Evolutionary conservation across 768 basidiomycete genomes (phyloP), one percentile per base, ranked within the genome.

Genomic region (Hericium alpestre): DNA sequence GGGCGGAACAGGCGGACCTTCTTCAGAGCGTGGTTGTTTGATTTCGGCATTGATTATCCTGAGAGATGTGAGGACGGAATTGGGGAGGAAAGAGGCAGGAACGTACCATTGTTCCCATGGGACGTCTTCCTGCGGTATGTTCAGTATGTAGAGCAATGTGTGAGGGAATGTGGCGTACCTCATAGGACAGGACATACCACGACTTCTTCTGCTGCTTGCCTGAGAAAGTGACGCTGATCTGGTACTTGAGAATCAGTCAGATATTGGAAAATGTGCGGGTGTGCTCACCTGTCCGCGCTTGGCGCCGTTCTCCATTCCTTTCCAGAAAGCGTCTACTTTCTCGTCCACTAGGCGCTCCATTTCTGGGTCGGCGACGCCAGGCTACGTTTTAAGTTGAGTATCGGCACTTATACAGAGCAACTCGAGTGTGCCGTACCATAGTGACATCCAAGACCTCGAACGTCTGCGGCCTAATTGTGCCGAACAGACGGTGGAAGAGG

Each of bases 51-150:
- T 90, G 59, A 92, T 81, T 13, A 84, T 72, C 89, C 90, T 91
- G 65, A 38, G 23, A 23, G 22, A 7, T 1, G 32, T 32, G 32
- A 32, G 32, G 41, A 16, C 6, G 53, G 49, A 22, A 55, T 20
- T 38, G 47, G n/a, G 25, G 6, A 32, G 32, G 25, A 15, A 38
- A 23, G 56, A 46, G 9, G 32, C 16, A 39, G 2, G 23, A 12
- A 56, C 73, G 6, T 12, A 88, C 90, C 90, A 92, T 70, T 88
- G 83, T 67, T 92, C 90, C 90, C 90, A 92, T 54, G 88, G 82
- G 13, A 90, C 80, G 23, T 91, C 87, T 66, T 92, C 90, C 71
- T 92, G 61, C 15, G 56, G 18, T 39, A 32, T 10, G 32, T 32
- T 32, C 32, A 32, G 16, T 47, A 40, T 23, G 50, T 3, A 46